These are phyloP conservation scores for Quambalaria eucalypti DNA, from an alignment of 1,284 basidiomycete genomes.

Conservation along the genomic window DNA sequence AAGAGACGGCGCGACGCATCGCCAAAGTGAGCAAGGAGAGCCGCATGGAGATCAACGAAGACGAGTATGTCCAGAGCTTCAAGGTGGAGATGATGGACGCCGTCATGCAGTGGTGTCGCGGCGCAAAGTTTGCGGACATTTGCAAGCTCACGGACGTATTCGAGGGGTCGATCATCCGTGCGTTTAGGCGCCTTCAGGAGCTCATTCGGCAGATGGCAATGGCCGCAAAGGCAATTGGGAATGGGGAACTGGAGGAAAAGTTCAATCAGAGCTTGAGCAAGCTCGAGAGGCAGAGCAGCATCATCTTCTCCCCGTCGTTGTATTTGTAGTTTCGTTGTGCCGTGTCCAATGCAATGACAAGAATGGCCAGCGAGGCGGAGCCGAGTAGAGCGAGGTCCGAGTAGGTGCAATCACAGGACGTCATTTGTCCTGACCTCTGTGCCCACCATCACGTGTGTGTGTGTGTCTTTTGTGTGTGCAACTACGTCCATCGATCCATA, in stretches of 20 bases:
- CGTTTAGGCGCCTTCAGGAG: slow-evolving; percentile 86
- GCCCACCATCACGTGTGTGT: too few species aligned
- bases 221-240: slow-evolving; percentile 92
- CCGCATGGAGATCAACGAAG: slow-evolving; percentile 77
- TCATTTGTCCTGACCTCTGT: too few species aligned
- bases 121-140: slow-evolving; percentile 89
- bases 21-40: slow-evolving; percentile 91
- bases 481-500: too few species aligned
- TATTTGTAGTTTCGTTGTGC: too few species aligned
- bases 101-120: slow-evolving; percentile 93
- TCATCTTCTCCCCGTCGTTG: slow-evolving; percentile 40
- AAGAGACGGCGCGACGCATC: slow-evolving; percentile 86
- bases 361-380: too few species aligned
- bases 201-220: slow-evolving; percentile 87
- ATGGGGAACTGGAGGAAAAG: slow-evolving; percentile 65
- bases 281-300: slow-evolving; percentile 41
- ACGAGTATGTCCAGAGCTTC: slow-evolving; percentile 91
- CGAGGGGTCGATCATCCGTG: slow-evolving; percentile 71
- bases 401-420: too few species aligned
- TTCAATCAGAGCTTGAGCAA: slow-evolving; percentile 31
- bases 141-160: slow-evolving; percentile 96
- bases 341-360: too few species aligned
- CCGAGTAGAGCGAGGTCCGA: too few species aligned
- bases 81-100: slow-evolving; percentile 98
- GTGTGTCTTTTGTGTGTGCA: too few species aligned